Conservation (phyloP, 352 stramenopile species). For the Globisporangium middletonii region DNA sequence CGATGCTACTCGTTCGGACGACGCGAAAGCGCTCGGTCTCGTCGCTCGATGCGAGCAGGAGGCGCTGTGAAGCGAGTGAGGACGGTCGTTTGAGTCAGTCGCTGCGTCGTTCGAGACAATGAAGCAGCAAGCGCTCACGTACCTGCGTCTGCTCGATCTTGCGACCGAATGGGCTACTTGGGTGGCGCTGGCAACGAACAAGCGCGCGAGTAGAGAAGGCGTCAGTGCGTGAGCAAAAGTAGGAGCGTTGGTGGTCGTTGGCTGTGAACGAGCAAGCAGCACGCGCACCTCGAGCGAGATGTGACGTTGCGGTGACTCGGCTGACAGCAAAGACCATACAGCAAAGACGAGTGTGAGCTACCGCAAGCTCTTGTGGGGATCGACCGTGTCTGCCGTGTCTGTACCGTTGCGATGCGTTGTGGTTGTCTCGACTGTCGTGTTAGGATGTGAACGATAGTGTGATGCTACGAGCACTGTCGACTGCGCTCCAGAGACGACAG, state of each 20-base stretch:
- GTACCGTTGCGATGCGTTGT: background rate
- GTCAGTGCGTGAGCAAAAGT: background rate
- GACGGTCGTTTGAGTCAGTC: no score
- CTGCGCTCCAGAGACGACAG: background rate
- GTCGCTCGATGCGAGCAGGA: conserved; percentile 3
- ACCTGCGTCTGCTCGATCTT: conserved; percentile 35
- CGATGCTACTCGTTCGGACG: conserved; percentile 5
- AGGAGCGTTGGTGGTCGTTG: no score
- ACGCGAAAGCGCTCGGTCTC: conserved; percentile 10
- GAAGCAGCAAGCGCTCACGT: background rate
- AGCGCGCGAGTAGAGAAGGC: background rate
- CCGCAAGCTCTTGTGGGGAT: background rate
- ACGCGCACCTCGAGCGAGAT: background rate
- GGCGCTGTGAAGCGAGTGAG: conserved; percentile 3
- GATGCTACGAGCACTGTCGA: background rate
- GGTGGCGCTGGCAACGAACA: conserved; percentile 18
- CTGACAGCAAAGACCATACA: background rate
- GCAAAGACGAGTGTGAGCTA: background rate
- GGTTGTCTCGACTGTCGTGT: background rate
- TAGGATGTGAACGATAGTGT: background rate
- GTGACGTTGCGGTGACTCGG: background rate
- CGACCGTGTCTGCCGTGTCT: background rate
- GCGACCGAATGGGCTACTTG: conserved; percentile 34
- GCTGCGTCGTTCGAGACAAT: no score
- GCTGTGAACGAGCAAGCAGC: background rate